phyloP scores from a whole-genome alignment of 805 yeast genomes.

The Saccharomycopsis schoenii region DNA sequence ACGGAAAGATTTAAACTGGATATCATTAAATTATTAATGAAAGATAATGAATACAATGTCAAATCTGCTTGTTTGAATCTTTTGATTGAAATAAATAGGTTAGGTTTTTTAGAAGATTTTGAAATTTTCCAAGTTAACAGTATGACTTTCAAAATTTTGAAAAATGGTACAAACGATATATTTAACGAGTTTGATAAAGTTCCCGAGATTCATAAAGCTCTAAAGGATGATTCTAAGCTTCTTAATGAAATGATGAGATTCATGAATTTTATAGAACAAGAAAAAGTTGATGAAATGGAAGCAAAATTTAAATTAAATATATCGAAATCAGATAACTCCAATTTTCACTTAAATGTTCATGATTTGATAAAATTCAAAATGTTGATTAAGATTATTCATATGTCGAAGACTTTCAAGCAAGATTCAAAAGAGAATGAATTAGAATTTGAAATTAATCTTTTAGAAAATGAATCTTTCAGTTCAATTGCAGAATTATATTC shows the following conservation, averaged over 20 bases:
- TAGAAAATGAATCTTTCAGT: not conserved
- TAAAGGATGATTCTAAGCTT: conserved; percentile 25
- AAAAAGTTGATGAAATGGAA: conserved; percentile 28
- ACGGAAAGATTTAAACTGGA: conserved; percentile 63
- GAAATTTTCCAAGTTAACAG: conserved; percentile 40
- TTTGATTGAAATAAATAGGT: conserved; percentile 42
- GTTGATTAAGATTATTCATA: conserved; percentile 24
- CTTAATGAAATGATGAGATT: conserved; percentile 46
- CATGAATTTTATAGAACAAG: conserved; percentile 34
- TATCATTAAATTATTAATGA: conserved; percentile 50
- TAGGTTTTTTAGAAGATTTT: conserved; percentile 55
- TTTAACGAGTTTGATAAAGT: conserved; percentile 20
- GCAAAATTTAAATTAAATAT: conserved; percentile 29
- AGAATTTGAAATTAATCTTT: not conserved
- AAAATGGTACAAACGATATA: conserved; percentile 25
- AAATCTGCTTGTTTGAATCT: conserved; percentile 41
- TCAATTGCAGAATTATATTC: not conserved
- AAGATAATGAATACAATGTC: conserved; percentile 48
- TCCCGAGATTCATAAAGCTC: conserved; percentile 8
- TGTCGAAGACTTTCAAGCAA: conserved; percentile 19
- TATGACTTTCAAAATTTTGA: conserved; percentile 28
- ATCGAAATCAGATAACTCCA: conserved; percentile 19
- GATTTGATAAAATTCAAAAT: conserved; percentile 24
- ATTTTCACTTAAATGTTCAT: conserved; percentile 23
- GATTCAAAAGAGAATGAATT: conserved; percentile 17